A percentile compares a stretch with the other conserved stretches of the same genome.
These are phyloP conservation scores for Eragrostis curvula DNA, from an alignment of 176 grass and related monocot species.

Conservation along the genomic window DNA sequence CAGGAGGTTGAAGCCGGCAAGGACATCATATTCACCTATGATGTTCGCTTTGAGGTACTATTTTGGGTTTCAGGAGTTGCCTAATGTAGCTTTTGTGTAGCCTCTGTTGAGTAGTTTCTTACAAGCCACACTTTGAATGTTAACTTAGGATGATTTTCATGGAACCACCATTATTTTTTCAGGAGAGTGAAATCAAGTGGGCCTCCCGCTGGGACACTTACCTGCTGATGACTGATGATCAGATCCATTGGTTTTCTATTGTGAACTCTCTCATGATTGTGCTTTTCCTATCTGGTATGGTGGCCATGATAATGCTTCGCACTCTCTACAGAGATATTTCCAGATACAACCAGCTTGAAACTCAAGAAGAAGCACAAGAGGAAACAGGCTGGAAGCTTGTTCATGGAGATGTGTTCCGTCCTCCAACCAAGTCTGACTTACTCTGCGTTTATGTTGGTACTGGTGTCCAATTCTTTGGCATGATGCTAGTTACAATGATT, in stretches of 20 bases:
- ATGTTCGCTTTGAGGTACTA: constrained; percentile 64
- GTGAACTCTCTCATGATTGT: constrained; percentile 77
- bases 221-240: constrained; percentile 71
- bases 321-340: constrained; percentile 74
- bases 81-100: constrained; percentile 9
- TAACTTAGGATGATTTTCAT: constrained; percentile 21
- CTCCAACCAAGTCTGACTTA: constrained; percentile 59
- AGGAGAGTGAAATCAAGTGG: constrained; percentile 74
- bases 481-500: constrained; percentile 74
- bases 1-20: constrained; percentile 57
- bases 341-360: constrained; percentile 73
- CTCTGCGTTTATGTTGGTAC: constrained; percentile 70
- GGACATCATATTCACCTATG: constrained; percentile 71
- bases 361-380: constrained; percentile 74
- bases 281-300: constrained; percentile 74
- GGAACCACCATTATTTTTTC: constrained; percentile 24
- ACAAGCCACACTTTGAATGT: constrained; percentile 32
- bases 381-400: constrained; percentile 83
- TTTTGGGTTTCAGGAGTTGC: constrained; percentile 4
- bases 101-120: constrained; percentile 5
- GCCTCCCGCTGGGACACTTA: constrained; percentile 81
- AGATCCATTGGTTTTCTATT: constrained; percentile 82
- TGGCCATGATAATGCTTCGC: constrained; percentile 83
- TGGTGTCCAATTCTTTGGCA: constrained; percentile 71
- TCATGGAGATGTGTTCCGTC: constrained; percentile 71